These are phyloP conservation scores for Schizophyllum amplum DNA, from an alignment of 1,284 basidiomycete genomes.

Conservation along the genomic window DNA sequence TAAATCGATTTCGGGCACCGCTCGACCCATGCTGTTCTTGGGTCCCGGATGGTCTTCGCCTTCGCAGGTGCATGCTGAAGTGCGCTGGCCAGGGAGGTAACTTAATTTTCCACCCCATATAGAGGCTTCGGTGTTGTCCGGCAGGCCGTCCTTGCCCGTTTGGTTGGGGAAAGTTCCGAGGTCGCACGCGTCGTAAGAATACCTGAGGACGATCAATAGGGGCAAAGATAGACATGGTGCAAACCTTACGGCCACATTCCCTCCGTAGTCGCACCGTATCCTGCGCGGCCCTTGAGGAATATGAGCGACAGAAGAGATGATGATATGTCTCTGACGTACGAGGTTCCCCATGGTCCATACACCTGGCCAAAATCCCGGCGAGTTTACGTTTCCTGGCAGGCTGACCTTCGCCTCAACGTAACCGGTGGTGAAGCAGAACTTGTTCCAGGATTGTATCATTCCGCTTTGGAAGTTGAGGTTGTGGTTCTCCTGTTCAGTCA, in stretches of 20 bases:
- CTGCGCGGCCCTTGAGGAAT: slow-evolving; percentile 51
- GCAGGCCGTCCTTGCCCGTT: slow-evolving; percentile 41
- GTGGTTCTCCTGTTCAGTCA: slow-evolving; percentile 53
- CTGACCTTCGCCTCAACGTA: slow-evolving; percentile 79
- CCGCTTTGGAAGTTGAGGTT: slow-evolving; percentile 76
- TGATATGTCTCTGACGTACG: not conserved
- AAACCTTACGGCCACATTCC: slow-evolving; percentile 57
- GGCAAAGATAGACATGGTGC: too few species aligned
- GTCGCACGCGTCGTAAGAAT: slow-evolving; percentile 77
- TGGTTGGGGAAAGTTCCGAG: slow-evolving; percentile 82
- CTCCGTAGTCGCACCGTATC: slow-evolving; percentile 54
- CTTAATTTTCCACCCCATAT: slow-evolving; percentile 43
- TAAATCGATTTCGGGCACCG: slow-evolving; percentile 83
- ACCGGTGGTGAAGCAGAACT: slow-evolving; percentile 90
- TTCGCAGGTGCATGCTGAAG: slow-evolving; percentile 81
- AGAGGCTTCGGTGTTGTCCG: slow-evolving; percentile 27
- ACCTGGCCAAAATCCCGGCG: slow-evolving; percentile 74
- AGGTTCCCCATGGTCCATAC: slow-evolving; percentile 84
- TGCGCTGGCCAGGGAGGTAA: slow-evolving; percentile 68
- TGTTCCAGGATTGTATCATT: slow-evolving; percentile 83
- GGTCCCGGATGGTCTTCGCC: slow-evolving; percentile 83
- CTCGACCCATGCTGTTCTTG: slow-evolving; percentile 45
- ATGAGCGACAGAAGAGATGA: too few species aligned
- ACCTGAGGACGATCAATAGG: too few species aligned
- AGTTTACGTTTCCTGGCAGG: slow-evolving; percentile 64